Evolutionary conservation across 345 rosid species (phyloP), one percentile per base, ranked within the genome.

Genomic region (Populus alba): DNA sequence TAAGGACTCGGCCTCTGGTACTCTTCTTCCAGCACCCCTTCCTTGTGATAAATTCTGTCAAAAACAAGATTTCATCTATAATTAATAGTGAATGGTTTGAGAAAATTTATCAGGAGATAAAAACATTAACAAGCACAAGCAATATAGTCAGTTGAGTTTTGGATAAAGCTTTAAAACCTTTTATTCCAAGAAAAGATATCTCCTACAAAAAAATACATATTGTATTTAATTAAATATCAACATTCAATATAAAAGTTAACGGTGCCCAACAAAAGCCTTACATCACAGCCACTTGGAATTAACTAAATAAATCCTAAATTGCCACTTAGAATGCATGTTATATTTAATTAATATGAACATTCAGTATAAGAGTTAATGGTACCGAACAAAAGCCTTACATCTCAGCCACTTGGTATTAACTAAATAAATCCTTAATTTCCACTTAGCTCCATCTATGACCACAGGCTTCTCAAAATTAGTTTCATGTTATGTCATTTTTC

Each of bases 21-120:
- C 84, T 85, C 93, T 92, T 86, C 95, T 92, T 80, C 93, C 94
- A 61, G 63, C 80, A 69, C 86, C 86, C 83, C 88, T 90, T 66
- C 87, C 81, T 85, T 91, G 87, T 71, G 96, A 80, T 79, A 88
- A 82, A 85, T 86, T 91, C 99, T 92, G 89, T 57, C 16, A 78
- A 41, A 78, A 83, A 79, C 15, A 79, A 29, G 12, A 43, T 75
- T 61, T 33, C 33, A 6, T 29, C 9, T 22, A 43, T 31, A 37
- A 33, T 38, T 15, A 45, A 70, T 29, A 70, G 16, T 61, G 25
- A 27, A 41, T 70, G 18, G 13, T 33, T 2, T 51, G n/a, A 66
- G 45, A 66, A 38, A 66, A 31, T 4, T 47, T 10, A 20, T 20
- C 51, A 47, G 4, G 67, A 5, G 62, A 75, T 31, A 66, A 3